Conservation (phyloP, 805 yeast genomes). For the Starmerella sirachaensis region DNA sequence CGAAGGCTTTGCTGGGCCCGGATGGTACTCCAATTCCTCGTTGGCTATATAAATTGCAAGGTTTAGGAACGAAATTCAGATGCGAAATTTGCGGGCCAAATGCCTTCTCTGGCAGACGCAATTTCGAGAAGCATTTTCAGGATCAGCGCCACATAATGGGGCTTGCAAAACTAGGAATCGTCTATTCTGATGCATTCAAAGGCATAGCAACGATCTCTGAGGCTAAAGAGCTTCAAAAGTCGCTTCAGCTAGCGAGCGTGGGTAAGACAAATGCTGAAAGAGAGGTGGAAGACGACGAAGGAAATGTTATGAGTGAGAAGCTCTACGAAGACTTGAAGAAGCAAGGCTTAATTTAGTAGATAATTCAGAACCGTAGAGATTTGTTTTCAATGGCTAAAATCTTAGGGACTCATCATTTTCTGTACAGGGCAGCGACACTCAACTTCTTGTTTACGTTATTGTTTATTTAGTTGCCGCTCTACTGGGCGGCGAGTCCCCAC, state of each 20-base stretch:
- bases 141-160: slow-evolving; percentile 62
- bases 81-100: slow-evolving; percentile 82
- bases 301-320: slow-evolving; percentile 77
- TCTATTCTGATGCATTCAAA: slow-evolving; percentile 41
- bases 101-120: slow-evolving; percentile 58
- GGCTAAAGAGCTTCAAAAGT: slow-evolving; percentile 41
- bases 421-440: not conserved
- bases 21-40: slow-evolving; percentile 89
- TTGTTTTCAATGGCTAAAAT: not conserved
- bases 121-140: slow-evolving; percentile 60
- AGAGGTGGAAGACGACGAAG: slow-evolving; percentile 86
- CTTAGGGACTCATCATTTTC: not conserved
- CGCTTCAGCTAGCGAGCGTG: slow-evolving; percentile 52
- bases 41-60: slow-evolving; percentile 87
- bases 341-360: slow-evolving; percentile 59
- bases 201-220: slow-evolving; percentile 59
- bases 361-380: not conserved
- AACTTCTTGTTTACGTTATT: no score
- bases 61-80: slow-evolving; percentile 53
- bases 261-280: slow-evolving; percentile 49
- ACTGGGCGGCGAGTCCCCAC: no score
- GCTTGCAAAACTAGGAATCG: slow-evolving; percentile 59
- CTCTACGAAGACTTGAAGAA: slow-evolving; percentile 75
- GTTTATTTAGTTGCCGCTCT: no score
- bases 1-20: slow-evolving; percentile 57